Conservation (phyloP, 169 alveolate species). For the Perkinsus chesapeaki region DNA sequence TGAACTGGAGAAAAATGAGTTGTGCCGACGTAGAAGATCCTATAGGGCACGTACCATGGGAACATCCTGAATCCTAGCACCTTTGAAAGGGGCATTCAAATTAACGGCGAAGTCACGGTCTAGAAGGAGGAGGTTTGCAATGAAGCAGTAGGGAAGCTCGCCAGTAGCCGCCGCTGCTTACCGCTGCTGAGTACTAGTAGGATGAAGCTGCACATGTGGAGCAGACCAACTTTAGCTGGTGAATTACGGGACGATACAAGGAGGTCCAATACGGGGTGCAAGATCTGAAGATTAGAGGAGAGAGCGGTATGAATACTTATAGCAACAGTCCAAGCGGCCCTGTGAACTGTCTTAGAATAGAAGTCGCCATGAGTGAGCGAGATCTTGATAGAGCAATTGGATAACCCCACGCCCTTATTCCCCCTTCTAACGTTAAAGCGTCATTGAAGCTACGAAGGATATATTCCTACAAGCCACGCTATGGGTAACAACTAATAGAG, state of each 20-base stretch:
- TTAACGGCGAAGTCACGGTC: constrained; percentile 23
- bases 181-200: constrained; percentile 16
- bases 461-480: no score
- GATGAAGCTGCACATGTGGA: constrained; percentile 19
- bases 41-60: neutral
- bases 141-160: neutral
- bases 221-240: constrained; percentile 1
- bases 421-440: no score
- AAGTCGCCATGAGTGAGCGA: no score
- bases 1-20: neutral
- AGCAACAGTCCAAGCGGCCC: neutral
- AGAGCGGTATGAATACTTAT: neutral
- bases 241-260: neutral
- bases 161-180: neutral
- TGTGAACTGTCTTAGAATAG: no score
- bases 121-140: neutral
- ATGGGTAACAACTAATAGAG: no score
- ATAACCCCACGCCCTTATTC: no score
- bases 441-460: no score
- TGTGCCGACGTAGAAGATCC: neutral
- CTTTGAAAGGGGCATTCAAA: constrained; percentile 10
- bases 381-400: no score
- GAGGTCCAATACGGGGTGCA: constrained; percentile 8
- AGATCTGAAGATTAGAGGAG: neutral
- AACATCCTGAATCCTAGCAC: neutral